These are phyloP conservation scores for Blepharisma stoltei DNA, from an alignment of 73 alveolate species.

Conservation along the genomic window DNA sequence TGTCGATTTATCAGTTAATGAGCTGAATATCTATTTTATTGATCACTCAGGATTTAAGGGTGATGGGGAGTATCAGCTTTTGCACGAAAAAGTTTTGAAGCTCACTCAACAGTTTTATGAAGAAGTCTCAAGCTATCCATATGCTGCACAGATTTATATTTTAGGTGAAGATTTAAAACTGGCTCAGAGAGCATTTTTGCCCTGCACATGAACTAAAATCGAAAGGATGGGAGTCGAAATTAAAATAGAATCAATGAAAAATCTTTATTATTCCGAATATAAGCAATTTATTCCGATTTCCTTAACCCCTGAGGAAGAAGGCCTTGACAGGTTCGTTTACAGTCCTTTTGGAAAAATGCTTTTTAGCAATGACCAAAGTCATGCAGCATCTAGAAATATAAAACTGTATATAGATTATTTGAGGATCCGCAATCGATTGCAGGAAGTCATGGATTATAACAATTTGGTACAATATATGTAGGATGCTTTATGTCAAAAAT, in stretches of 20 bases:
- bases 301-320: background rate
- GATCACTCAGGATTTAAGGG: background rate
- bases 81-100: background rate
- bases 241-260: background rate
- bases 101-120: background rate
- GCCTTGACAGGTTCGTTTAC: background rate
- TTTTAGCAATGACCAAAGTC: constrained; percentile 8
- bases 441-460: background rate
- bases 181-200: background rate
- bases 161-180: background rate
- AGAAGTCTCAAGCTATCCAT: constrained; percentile 2
- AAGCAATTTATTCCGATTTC: background rate
- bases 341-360: constrained; percentile 28
- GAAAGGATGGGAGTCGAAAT: background rate
- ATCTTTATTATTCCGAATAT: background rate
- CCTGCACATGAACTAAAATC: background rate
- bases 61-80: background rate
- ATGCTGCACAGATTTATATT: background rate
- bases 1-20: constrained; percentile 4
- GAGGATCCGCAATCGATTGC: background rate
- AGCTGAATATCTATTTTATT: background rate
- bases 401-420: background rate
- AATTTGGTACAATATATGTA: background rate
- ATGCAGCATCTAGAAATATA: background rate
- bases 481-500: background rate